Percentiles rank a stretch among this genome's conserved stretches.
phyloP scores from a whole-genome alignment of 441 rosid genomes.

The Dalechampia spathulata region DNA sequence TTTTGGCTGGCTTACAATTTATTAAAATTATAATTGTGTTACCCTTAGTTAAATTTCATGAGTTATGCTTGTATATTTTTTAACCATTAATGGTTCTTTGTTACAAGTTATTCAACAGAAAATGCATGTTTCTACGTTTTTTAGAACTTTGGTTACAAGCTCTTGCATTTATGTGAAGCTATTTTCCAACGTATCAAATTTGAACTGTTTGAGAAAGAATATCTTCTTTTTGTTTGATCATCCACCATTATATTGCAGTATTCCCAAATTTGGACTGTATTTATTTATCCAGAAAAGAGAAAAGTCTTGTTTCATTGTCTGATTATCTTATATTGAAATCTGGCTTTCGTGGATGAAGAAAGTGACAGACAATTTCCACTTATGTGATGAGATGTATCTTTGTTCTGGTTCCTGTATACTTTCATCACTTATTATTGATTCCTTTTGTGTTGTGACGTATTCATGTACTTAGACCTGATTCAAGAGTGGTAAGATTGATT shows the following conservation, averaged over 20 bases:
- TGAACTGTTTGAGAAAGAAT: neutral
- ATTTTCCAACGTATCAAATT: neutral
- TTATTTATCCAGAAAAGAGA: no score
- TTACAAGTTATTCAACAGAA: neutral
- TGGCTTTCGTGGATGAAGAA: neutral
- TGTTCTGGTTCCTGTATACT: neutral
- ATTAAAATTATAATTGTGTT: neutral
- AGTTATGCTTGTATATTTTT: neutral
- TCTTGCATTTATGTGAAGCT: neutral
- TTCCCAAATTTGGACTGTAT: no score
- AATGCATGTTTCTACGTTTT: neutral
- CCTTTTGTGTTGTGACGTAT: neutral
- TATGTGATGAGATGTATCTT: neutral
- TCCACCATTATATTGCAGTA: neutral
- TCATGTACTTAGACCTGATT: conserved; percentile 53
- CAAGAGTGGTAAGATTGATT: conserved; percentile 69
- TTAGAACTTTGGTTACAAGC: neutral
- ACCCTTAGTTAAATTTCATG: neutral
- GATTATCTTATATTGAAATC: neutral
- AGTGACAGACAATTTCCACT: neutral
- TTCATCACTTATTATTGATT: neutral
- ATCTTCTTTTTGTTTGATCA: neutral
- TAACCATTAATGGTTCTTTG: no score
- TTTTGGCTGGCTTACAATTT: neutral
- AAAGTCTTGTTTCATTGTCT: neutral